These are phyloP conservation scores for Vitellaria paradoxa DNA, from an alignment of 179 eudicot species.

Conservation along the genomic window DNA sequence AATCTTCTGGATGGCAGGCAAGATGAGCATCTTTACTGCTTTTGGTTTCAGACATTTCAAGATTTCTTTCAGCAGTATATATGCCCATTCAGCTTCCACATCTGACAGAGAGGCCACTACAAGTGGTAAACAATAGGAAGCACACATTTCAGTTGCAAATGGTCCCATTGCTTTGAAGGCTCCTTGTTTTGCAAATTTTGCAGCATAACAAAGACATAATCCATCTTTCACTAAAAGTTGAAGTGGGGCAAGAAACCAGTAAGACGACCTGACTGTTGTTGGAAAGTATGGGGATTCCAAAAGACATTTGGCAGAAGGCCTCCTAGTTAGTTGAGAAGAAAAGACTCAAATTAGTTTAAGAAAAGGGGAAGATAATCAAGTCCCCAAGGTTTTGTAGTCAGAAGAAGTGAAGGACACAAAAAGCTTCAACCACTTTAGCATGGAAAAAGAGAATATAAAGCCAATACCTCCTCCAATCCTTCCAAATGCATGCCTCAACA, in stretches of 20 bases:
- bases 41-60: slow-evolving; percentile 53
- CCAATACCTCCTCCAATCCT: slow-evolving; percentile 68
- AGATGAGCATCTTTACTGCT: slow-evolving; percentile 56
- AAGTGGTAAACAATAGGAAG: slow-evolving; percentile 71
- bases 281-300: slow-evolving; percentile 87
- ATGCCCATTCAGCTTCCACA: slow-evolving; percentile 79
- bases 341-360: slow-evolving; percentile 6
- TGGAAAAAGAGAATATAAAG: slow-evolving; percentile 7
- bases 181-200: slow-evolving; percentile 74
- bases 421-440: slow-evolving; percentile 5
- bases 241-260: slow-evolving; percentile 80
- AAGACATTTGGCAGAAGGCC: slow-evolving; percentile 87
- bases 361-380: background rate
- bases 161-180: slow-evolving; percentile 85
- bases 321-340: slow-evolving; percentile 39
- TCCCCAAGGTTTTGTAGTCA: background rate
- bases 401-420: background rate
- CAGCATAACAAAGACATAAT: slow-evolving; percentile 68
- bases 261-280: slow-evolving; percentile 65
- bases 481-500: slow-evolving; percentile 81
- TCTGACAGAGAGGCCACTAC: slow-evolving; percentile 58
- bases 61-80: slow-evolving; percentile 63
- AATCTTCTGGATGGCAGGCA: slow-evolving; percentile 88
- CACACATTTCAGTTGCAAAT: slow-evolving; percentile 90
- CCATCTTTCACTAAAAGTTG: slow-evolving; percentile 69